phyloP scores from a whole-genome alignment of 2,329 filamentous ascomycete species.

The Colletotrichum viniferum region DNA sequence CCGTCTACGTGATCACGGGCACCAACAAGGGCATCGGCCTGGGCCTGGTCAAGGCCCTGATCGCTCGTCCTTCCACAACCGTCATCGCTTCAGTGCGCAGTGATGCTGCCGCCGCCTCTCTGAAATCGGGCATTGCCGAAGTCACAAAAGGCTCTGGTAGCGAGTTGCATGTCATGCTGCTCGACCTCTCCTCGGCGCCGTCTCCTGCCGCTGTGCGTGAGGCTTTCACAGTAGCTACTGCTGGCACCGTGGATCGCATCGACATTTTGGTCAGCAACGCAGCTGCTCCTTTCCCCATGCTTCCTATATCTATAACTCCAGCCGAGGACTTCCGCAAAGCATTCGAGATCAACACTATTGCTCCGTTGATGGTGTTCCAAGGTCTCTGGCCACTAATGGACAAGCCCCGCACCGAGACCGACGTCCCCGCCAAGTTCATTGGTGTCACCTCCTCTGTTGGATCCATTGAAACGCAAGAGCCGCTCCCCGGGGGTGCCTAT shows the following conservation, averaged over 20 bases:
- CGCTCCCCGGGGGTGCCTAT: constrained; percentile 36
- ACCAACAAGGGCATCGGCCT: constrained; percentile 45
- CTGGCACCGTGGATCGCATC: constrained; percentile 39
- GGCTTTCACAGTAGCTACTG: constrained; percentile 30
- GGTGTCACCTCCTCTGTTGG: constrained; percentile 40
- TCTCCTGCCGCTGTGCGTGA: constrained; percentile 21
- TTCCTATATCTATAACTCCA: constrained; percentile 30
- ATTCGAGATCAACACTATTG: constrained; percentile 49
- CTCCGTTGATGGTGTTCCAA: constrained; percentile 38
- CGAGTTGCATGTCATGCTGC: constrained; percentile 36
- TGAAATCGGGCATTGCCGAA: constrained; percentile 19
- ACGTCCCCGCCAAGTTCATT: constrained; percentile 34
- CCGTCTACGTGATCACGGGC: constrained; percentile 42
- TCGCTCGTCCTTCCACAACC: constrained; percentile 59
- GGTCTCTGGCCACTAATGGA: constrained; percentile 40
- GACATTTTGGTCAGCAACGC: constrained; percentile 59
- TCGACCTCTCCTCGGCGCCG: constrained; percentile 39
- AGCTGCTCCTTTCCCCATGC: constrained; percentile 38
- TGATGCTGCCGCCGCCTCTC: constrained; percentile 18
- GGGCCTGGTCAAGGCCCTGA: constrained; percentile 38
- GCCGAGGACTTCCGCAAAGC: constrained; percentile 38
- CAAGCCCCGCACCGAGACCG: constrained; percentile 5
- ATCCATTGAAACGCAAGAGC: constrained; percentile 35
- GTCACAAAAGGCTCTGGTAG: constrained; percentile 32
- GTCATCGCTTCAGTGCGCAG: constrained; percentile 42